Conservation (phyloP, 371 early-diverging fungal genomes). For the Choanephora cucurbitarum region DNA sequence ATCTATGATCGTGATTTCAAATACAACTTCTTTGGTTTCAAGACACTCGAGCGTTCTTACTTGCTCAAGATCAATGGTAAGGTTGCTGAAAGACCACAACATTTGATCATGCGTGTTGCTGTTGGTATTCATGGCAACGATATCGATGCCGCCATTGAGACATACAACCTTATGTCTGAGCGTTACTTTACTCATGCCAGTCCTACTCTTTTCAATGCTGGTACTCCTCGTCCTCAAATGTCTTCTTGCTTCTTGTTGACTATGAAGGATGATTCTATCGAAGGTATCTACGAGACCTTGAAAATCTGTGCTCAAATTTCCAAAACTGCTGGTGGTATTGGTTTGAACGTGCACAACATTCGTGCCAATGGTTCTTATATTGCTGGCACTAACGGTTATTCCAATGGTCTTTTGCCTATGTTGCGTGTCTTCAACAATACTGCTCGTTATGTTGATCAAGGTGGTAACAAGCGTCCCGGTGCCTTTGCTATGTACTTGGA, state of each 20-base stretch:
- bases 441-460: constrained; percentile 94
- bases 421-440: constrained; percentile 94
- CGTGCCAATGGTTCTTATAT: constrained; percentile 88
- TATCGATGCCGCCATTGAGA: constrained; percentile 86
- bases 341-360: constrained; percentile 90
- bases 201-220: constrained; percentile 96
- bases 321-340: constrained; percentile 96
- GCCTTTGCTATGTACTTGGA: constrained; percentile 96
- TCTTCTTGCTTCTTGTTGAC: constrained; percentile 92
- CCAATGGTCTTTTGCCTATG: constrained; percentile 95
- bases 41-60: constrained; percentile 93
- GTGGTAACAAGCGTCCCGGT: constrained; percentile 95
- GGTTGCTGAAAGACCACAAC: constrained; percentile 93
- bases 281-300: constrained; percentile 95
- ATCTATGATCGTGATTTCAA: constrained; percentile 93
- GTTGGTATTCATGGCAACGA: constrained; percentile 92
- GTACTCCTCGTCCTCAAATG: constrained; percentile 90
- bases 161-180: constrained; percentile 89
- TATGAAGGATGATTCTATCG: constrained; percentile 91
- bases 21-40: constrained; percentile 96
- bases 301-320: constrained; percentile 92
- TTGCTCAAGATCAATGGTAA: constrained; percentile 79
- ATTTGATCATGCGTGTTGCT: constrained; percentile 95
- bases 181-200: constrained; percentile 95
- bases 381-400: constrained; percentile 91